A percentile compares a stretch with the other conserved stretches of the same genome.
Evolutionary conservation across 768 basidiomycete species (phyloP).

Genomic region (Boletus rufocinnamomeus): DNA sequence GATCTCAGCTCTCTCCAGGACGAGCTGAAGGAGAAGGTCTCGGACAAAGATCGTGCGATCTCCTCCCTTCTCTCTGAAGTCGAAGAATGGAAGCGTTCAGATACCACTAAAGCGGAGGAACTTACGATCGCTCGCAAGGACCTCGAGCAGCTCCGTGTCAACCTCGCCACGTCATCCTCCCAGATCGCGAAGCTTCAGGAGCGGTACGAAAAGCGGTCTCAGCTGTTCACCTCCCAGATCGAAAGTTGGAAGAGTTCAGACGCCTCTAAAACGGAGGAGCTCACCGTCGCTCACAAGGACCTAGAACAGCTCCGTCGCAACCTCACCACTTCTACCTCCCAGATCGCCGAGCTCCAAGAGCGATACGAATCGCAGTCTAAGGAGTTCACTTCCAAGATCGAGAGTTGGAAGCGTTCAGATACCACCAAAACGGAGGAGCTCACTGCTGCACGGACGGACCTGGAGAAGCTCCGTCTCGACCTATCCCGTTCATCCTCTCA

Average conservation of each 20-base stretch:
- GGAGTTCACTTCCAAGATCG: too few species aligned
- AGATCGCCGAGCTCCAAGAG: too few species aligned
- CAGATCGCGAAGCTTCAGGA: background rate
- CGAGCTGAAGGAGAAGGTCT: background rate
- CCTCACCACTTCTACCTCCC: background rate
- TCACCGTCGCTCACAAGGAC: background rate
- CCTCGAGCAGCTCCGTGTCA: background rate
- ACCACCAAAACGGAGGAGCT: background rate
- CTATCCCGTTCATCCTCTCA: background rate
- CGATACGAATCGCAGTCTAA: too few species aligned
- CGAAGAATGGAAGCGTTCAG: background rate
- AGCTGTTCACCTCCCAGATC: too few species aligned
- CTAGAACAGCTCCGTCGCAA: background rate
- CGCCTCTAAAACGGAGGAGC: background rate
- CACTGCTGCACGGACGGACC: background rate
- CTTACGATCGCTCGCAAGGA: background rate
- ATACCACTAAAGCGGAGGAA: background rate
- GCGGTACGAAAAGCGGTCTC: background rate
- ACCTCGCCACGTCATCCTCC: too few species aligned
- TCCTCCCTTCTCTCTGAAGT: conserved; percentile 1
- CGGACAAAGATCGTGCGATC: background rate
- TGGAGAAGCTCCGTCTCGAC: conserved; percentile 7
- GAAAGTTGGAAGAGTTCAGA: background rate
- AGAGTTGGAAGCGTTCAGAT: background rate
- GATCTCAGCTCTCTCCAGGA: background rate